Evolutionary conservation across 2,329 filamentous ascomycete species (phyloP), one percentile per base, ranked within the genome.

Genomic region (Bretziella fagacearum): DNA sequence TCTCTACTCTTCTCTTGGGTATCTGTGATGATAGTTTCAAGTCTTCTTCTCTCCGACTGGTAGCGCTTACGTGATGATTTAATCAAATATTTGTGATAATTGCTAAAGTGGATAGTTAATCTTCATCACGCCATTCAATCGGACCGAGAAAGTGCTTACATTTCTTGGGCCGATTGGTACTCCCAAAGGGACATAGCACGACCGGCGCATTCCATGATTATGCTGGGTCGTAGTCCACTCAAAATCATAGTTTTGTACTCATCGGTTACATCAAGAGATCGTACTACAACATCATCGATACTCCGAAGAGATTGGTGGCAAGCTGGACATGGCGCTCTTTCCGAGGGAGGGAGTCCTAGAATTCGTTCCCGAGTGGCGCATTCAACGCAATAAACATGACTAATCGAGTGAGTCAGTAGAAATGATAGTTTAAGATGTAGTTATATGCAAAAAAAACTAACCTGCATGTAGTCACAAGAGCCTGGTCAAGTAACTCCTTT

Each of bases 401-500:
- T 86, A 35, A 17, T 32, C 11, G 15, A n/a, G 3, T 36, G 4
- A 20, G 42, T 53, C 10, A 52, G 48, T 52, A 50, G n/a, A n/a
- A n/a, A n/a, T 23, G 4, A 25, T 11, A 37, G 22, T 4, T 7
- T 30, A n/a, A 20, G 11, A 20, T 13, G 20, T 23, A 35, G 6
- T 43, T 36, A 26, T 17, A 22, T 35, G 27, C n/a, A 48, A 30
- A 18, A 17, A 4, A 18, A 15, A 44, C 55, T 23, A 44, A 83
- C 84, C 81, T 85, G 74, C 87, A 96, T 11, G 83, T 91, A 3
- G 87, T 94, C 27, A 94, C 84, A 1, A 94, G 70, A 8, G 85
- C 87, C 52, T 72, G 70, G 33, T 82, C 76, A 27, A 66, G 69
- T 27, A 94, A 69, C 53, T 79, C 73, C 33, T 65, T 66, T 40